A percentile compares a stretch with the other conserved stretches of the same genome.
These are phyloP conservation scores for Scleroderma bovista DNA, from an alignment of 768 basidiomycete species.

Conservation along the genomic window DNA sequence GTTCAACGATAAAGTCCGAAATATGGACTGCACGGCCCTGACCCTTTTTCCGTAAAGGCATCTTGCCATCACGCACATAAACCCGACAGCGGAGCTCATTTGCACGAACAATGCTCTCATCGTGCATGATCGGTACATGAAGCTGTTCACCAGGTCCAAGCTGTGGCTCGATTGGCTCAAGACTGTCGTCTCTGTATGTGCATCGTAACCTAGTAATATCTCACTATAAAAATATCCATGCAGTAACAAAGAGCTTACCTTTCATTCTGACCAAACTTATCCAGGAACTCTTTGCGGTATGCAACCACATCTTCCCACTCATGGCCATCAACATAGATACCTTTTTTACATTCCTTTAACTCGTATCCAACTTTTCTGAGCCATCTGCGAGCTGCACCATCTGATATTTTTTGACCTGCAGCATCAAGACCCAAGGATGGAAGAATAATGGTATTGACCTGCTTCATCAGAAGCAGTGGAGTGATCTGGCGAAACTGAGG, in stretches of 20 bases:
- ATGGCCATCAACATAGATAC: no score
- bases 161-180: conserved; percentile 9
- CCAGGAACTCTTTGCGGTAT: no score
- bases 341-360: no score
- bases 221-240: no score
- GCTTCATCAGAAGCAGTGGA: conserved; percentile 1
- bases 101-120: conserved; percentile 17
- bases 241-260: no score
- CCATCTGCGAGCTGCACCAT: conserved; percentile 24
- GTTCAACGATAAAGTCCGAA: conserved; percentile 15
- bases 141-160: conserved; percentile 10
- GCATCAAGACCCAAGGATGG: no score
- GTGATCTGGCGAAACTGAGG: not conserved
- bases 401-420: conserved; percentile 9
- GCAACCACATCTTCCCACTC: no score
- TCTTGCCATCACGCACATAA: conserved; percentile 20
- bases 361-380: no score
- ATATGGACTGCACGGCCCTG: conserved; percentile 16
- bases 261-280: no score
- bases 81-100: conserved; percentile 10
- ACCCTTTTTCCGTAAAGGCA: conserved; percentile 25
- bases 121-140: conserved; percentile 15
- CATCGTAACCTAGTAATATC: conserved; percentile 4
- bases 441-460: conserved; percentile 2
- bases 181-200: conserved; percentile 5